Conservation (phyloP, 345 rosid genomes). For the Salix koriyanagi region DNA sequence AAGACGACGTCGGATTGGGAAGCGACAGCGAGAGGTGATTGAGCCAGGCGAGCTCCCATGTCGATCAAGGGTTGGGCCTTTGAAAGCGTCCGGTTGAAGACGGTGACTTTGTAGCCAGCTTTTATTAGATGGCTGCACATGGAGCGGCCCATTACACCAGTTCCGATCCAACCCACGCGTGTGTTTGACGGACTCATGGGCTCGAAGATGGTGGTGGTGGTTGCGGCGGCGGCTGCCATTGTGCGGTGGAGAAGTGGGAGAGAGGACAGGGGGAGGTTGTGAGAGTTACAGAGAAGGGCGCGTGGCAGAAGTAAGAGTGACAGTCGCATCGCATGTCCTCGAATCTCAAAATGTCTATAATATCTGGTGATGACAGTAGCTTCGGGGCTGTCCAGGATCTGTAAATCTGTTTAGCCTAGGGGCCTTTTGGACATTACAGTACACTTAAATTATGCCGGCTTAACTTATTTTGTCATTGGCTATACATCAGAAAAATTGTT, state of each 20-base stretch:
- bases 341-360: background rate
- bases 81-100: conserved; percentile 80
- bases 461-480: no score
- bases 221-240: conserved; percentile 51
- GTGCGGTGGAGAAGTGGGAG: conserved; percentile 34
- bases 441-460: no score
- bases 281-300: conserved; percentile 12
- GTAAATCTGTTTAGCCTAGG: no score
- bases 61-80: conserved; percentile 76
- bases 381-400: no score
- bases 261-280: conserved; percentile 4
- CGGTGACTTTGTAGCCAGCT: conserved; percentile 74
- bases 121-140: conserved; percentile 75
- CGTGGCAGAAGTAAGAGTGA: conserved; percentile 6
- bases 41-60: conserved; percentile 64
- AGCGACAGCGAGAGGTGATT: conserved; percentile 63
- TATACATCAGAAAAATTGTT: no score
- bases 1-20: conserved; percentile 75
- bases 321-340: background rate
- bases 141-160: conserved; percentile 81
- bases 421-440: no score
- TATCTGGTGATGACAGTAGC: background rate
- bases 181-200: conserved; percentile 52
- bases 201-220: background rate
- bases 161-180: conserved; percentile 88